phyloP scores from a whole-genome alignment of 805 yeast species.

The Hanseniaspora thailandica region DNA sequence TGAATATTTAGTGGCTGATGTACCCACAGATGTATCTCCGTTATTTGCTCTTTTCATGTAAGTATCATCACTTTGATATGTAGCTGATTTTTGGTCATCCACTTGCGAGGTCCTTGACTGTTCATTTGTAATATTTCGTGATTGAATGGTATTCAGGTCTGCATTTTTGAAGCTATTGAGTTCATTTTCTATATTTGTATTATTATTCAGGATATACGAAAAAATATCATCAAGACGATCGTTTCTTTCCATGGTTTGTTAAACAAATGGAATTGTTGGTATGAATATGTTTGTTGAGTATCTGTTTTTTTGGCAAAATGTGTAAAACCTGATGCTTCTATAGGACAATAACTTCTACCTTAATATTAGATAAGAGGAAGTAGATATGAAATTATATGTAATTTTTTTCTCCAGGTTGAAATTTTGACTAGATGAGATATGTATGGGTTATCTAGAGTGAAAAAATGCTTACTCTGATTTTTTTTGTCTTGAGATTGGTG shows the following conservation, averaged over 20 bases:
- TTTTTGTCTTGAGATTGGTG: background rate
- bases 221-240: constrained; percentile 1
- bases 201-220: background rate
- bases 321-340: no score
- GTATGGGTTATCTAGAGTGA: background rate
- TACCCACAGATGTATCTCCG: background rate
- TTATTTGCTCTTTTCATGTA: background rate
- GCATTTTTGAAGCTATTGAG: background rate
- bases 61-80: background rate
- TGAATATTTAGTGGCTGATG: background rate
- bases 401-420: no score
- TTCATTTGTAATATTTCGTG: background rate
- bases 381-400: no score
- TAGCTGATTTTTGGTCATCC: background rate
- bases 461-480: no score
- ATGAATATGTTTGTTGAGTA: no score
- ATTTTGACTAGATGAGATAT: background rate
- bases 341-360: no score
- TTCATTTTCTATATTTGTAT: background rate
- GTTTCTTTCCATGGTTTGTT: background rate
- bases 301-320: no score
- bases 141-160: background rate
- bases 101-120: background rate
- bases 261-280: background rate
- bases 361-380: no score